Evolutionary conservation across 108 stramenopile genomes (phyloP).

Genomic region (Skeletonema costatum): DNA sequence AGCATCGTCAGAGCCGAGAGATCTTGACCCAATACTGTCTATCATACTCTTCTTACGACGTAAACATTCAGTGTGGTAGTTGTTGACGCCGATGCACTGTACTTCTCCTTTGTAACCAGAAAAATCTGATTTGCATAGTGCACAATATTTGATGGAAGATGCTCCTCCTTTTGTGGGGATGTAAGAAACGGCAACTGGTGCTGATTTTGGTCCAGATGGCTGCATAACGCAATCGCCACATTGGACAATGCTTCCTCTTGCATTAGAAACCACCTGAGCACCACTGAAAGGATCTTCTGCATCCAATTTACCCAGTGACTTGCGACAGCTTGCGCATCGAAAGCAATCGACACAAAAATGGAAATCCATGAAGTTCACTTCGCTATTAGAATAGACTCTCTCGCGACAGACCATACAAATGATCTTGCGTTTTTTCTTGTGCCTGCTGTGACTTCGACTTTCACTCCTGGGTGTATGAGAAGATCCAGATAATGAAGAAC

Average conservation of each 20-base stretch:
- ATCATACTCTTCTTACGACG: background rate
- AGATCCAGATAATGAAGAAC: background rate
- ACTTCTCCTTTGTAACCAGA: slow-evolving; percentile 22
- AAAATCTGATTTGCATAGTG: slow-evolving; percentile 14
- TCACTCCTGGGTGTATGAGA: background rate
- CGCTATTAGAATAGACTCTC: background rate
- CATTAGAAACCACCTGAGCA: slow-evolving; percentile 25
- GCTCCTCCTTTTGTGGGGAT: background rate
- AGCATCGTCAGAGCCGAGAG: background rate
- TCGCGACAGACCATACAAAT: slow-evolving; percentile 1
- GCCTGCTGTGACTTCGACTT: background rate
- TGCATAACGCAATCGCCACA: slow-evolving; percentile 9
- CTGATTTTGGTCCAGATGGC: background rate
- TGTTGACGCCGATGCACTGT: slow-evolving; percentile 16
- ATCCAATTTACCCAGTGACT: background rate
- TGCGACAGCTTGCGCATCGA: slow-evolving; percentile 5
- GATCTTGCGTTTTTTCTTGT: background rate
- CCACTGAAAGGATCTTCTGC: background rate
- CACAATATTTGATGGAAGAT: background rate
- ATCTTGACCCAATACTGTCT: background rate
- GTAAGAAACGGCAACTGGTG: background rate
- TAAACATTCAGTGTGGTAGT: slow-evolving; percentile 18
- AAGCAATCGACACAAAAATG: slow-evolving; percentile 13
- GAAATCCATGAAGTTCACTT: slow-evolving; percentile 7
- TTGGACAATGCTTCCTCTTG: slow-evolving; percentile 36